Percentiles rank a stretch among this genome's conserved stretches.
phyloP scores from a whole-genome alignment of 352 stramenopile genomes.

The Phytophthora vignae region DNA sequence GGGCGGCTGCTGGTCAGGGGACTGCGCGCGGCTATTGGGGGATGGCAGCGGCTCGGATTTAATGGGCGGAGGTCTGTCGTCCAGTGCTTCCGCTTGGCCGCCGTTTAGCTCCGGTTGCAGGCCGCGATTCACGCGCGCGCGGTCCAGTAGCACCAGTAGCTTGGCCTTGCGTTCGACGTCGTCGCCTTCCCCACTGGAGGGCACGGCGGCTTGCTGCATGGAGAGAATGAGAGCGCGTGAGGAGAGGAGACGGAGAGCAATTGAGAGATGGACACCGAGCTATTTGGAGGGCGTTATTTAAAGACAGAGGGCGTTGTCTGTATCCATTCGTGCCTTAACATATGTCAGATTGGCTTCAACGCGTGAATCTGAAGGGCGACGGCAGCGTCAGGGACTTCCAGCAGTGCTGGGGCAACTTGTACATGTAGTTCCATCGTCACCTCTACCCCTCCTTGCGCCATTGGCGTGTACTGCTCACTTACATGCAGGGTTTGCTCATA shows the following conservation, averaged over 20 bases:
- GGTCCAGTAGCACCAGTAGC: slow-evolving; percentile 53
- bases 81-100: slow-evolving; percentile 3
- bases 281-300: slow-evolving; percentile 1
- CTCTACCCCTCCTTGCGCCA: too few relatives aligned
- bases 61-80: slow-evolving; percentile 6
- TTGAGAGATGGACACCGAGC: background rate
- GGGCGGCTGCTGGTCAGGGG: background rate
- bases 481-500: too few relatives aligned
- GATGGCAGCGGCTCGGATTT: slow-evolving; percentile 19
- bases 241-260: background rate
- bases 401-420: too few relatives aligned
- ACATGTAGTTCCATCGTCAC: too few relatives aligned
- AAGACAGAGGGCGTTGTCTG: background rate
- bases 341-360: background rate
- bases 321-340: background rate
- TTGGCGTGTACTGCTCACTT: too few relatives aligned
- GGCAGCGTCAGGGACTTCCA: too few relatives aligned
- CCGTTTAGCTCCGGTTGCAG: slow-evolving; percentile 22
- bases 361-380: too few relatives aligned
- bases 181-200: slow-evolving; percentile 9
- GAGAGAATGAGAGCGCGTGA: background rate
- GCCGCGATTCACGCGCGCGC: slow-evolving; percentile 39
- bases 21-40: background rate
- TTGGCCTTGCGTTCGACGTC: slow-evolving; percentile 32
- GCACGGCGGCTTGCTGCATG: slow-evolving; percentile 24